Percentiles rank a stretch among this genome's conserved stretches.
phyloP scores from a whole-genome alignment of 2,329 filamentous ascomycete genomes.

The Cyclaneusma minus region DNA sequence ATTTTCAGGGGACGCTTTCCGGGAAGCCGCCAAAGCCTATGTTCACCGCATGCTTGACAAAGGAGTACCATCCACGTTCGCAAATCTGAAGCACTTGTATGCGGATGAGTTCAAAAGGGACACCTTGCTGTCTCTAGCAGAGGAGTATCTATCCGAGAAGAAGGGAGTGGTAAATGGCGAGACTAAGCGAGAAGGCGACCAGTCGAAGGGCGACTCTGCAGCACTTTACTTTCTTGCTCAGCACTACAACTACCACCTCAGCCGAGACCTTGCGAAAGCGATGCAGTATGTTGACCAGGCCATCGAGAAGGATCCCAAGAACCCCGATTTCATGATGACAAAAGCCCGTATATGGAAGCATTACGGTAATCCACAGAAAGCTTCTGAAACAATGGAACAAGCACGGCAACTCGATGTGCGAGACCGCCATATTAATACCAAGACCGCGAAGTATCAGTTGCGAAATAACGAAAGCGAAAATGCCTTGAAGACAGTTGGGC shows the following conservation, averaged over 20 bases:
- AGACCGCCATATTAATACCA: constrained; percentile 97
- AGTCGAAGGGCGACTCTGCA: constrained; percentile 55
- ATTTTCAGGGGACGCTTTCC: constrained; percentile 57
- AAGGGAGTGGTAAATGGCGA: constrained; percentile 28
- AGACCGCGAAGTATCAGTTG: constrained; percentile 91
- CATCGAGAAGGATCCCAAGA: constrained; percentile 62
- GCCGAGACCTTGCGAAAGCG: constrained; percentile 70
- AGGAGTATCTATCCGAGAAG: constrained; percentile 55
- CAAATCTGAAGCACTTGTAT: constrained; percentile 91
- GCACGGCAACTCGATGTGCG: constrained; percentile 74
- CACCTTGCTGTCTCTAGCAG: constrained; percentile 58
- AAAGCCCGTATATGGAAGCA: constrained; percentile 94
- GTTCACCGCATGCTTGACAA: constrained; percentile 75
- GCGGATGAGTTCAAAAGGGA: constrained; percentile 61
- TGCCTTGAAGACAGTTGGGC: constrained; percentile 73
- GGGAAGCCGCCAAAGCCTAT: constrained; percentile 61
- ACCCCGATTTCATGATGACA: constrained; percentile 86
- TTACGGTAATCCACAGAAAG: constrained; percentile 61
- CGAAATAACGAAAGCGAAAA: constrained; percentile 82
- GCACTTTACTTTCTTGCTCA: constrained; percentile 89
- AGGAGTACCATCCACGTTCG: constrained; percentile 90
- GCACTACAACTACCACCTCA: constrained; percentile 88
- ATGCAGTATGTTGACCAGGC: constrained; percentile 71
- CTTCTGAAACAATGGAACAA: constrained; percentile 75
- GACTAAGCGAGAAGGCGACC: constrained; percentile 25